phyloP scores from a whole-genome alignment of 2,329 filamentous ascomycete species.

The Aureobasidium subglaciale region DNA sequence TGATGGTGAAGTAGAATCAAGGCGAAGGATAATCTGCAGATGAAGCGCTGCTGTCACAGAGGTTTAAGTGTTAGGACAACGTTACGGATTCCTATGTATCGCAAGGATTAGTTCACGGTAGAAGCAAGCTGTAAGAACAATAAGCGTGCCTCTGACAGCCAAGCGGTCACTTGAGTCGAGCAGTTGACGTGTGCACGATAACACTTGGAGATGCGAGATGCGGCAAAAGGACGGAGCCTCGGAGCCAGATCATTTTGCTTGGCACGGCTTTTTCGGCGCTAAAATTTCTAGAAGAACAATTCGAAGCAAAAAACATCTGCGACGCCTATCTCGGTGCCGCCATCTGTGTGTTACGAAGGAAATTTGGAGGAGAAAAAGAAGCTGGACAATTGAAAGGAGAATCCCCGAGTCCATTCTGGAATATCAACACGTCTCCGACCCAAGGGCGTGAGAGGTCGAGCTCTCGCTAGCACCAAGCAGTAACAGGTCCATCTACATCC shows the following conservation, averaged over 20 bases:
- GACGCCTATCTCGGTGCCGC: conserved; percentile 4
- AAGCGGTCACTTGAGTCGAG: not conserved
- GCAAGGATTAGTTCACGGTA: not conserved
- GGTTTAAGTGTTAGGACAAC: not conserved
- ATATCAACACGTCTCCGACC: not conserved
- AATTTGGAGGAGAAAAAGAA: not conserved
- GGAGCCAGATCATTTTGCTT: not conserved
- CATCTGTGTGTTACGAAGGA: not conserved
- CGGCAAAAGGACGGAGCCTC: conserved; percentile 5
- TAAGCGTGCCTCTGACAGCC: not conserved
- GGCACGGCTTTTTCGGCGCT: conserved; percentile 9
- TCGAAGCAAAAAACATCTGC: conserved; percentile 15
- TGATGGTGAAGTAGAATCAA: conserved; percentile 10
- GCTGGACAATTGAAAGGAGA: not conserved
- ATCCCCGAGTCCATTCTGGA: not conserved
- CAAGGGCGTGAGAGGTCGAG: conserved; percentile 9
- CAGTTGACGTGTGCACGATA: not conserved
- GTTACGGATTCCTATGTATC: not conserved
- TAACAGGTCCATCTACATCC: not conserved
- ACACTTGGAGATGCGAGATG: not conserved
- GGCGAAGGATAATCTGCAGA: conserved; percentile 10
- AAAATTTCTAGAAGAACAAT: conserved; percentile 13
- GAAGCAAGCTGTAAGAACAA: not conserved
- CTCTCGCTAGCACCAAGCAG: not conserved
- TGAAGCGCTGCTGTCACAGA: not conserved